Base-by-base conservation (phyloP, 805 yeast species). In the Ogataea populi-albae region DNA sequence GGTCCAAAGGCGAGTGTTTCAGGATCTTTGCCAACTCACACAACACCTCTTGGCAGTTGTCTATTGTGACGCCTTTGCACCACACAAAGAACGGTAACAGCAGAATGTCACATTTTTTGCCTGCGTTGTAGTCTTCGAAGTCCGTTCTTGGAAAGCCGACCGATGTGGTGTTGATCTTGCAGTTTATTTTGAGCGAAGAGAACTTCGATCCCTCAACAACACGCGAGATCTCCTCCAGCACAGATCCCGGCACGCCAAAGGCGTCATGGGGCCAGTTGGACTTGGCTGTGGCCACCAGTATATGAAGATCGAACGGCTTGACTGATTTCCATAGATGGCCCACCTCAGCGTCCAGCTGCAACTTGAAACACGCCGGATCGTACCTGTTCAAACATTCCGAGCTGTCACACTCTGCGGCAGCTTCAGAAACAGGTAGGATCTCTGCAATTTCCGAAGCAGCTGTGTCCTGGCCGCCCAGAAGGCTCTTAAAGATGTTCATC, bases 221-320 rank as follows among this genome's bases (percentile, higher is more conserved):
- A 15, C 30, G 34, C 9, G 22, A 47, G 33, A 59, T 62, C 46
- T 30, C 30, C 5, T 46, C 30, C n/a, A 53, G 37, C 3, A 61
- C 38, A 1, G 62, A 42, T 2, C 72, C 72, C 29, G 53, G 15
- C 39, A 55, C 46, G 43, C 55, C 64, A 22, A 65, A 66, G 3
- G 95, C 86, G 52, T 84, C 84, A 43, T 77, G 91, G 11, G 62
- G 65, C 98, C 98, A 91, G 59, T 91, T 95, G 0, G 74, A 55
- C 47, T 79, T 79, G 8, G 93, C 94, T 0, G 97, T 88, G 2
- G 96, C 83, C 0, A 89, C 79, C 22, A 91, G 62, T 16, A 87
- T 64, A 47, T 89, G 97, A 17, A 82, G 54, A 3, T 79, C 81
- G 28, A 77, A 78, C 1, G 84, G 79, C 43, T 71, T 73, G 0